Base-by-base conservation (phyloP, 768 basidiomycete genomes). In the Xerocomellus dryophilus region DNA sequence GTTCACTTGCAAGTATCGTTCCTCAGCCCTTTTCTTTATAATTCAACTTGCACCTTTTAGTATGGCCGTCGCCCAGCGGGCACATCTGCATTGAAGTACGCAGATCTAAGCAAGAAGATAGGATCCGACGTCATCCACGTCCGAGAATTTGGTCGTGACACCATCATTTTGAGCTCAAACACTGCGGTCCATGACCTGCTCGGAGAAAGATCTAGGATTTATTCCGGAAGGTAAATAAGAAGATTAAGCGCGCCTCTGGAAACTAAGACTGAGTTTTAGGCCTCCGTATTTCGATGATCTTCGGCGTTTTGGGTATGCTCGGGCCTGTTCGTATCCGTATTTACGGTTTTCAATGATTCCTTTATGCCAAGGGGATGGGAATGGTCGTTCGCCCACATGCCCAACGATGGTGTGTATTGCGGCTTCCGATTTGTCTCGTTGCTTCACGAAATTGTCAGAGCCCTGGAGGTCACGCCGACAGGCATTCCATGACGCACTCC, bases 41-140 rank as follows among this genome's bases (percentile, higher is more conserved):
- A 32, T 7, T 31, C 3, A 31, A n/a, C 17, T 27, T n/a, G 12
- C 32, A 14, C 9, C 15, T 18, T 18, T 12, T 23, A 52, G 51
- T 47, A 53, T 34, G 51, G 39, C 18, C 51, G 51, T 41, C 51
- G 5, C 70, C 71, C 15, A 73, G 45, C 17, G 9, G 12, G 8
- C 14, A 53, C 45, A 11, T 53, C 45, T 34, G 51, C 51, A 14
- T 20, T 53, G 39, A 53, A 53, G 45, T 47, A 53, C 23, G 51
- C 38, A 34, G 29, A 17, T 41, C 17, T 53, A 23, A 47, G 39
- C 39, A 53, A 48, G 39, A 53, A 40, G 31, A 47, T 40, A 8
- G 38, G 45, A 40, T 53, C 51, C 23, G 51, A 53, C 20, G 6
- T 53, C 29, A 34, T 53, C 7, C 51, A 47, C n/a, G 31, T 53